phyloP scores from a whole-genome alignment of 2,329 filamentous ascomycete genomes.

The Cladophialophora bantiana region DNA sequence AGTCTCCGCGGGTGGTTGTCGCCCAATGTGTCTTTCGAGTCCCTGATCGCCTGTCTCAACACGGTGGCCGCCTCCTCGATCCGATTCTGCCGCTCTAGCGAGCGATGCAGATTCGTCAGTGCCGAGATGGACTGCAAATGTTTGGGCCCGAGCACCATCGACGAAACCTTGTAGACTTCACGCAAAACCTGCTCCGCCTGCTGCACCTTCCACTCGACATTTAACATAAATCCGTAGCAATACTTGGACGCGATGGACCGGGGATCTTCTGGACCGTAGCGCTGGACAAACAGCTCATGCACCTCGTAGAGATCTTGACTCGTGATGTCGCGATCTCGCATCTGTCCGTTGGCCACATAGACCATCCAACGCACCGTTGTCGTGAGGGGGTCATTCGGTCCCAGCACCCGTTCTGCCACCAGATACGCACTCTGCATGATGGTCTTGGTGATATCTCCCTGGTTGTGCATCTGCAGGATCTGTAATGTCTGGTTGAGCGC shows the following conservation, averaged over 20 bases:
- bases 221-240: constrained; percentile 39
- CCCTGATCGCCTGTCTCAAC: constrained; percentile 30
- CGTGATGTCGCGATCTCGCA: constrained; percentile 32
- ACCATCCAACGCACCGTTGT: constrained; percentile 37
- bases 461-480: constrained; percentile 39
- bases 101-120: constrained; percentile 32
- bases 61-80: constrained; percentile 35
- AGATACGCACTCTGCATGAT: constrained; percentile 35
- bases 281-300: constrained; percentile 26
- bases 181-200: constrained; percentile 32
- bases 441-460: constrained; percentile 33
- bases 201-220: constrained; percentile 32
- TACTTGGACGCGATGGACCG: constrained; percentile 37
- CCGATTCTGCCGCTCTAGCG: constrained; percentile 30
- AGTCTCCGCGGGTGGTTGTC: constrained; percentile 36
- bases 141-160: constrained; percentile 25
- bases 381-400: constrained; percentile 34
- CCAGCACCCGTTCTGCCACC: constrained; percentile 32
- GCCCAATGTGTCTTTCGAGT: constrained; percentile 36
- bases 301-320: constrained; percentile 27
- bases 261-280: constrained; percentile 28
- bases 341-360: constrained; percentile 30
- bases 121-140: constrained; percentile 38
- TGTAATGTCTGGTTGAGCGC: constrained; percentile 37
- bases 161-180: constrained; percentile 33